Evolutionary conservation across 495 filamentous ascomycete genomes (phyloP), one percentile per base, ranked within the genome.

Genomic region (Rostrohypoxylon terebratum): DNA sequence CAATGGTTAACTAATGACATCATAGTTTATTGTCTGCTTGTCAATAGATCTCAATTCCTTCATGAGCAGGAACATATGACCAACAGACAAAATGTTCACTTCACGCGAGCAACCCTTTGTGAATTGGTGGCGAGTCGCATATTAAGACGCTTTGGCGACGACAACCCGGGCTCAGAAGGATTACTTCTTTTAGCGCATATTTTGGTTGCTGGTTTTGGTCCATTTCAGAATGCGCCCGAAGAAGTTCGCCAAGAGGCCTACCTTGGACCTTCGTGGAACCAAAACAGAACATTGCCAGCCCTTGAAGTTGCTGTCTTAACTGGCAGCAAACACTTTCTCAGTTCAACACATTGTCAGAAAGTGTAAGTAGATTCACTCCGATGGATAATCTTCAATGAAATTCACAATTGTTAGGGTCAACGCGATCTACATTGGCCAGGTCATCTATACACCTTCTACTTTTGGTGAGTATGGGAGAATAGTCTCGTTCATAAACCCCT

Each of bases 241-340:
- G 86, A 90, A 58, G 79, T 91, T 36, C 75, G 84, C 48, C 75
- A 78, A 25, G 79, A 89, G 63, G 85, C 85, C 25, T 79, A 76
- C 42, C 79, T 83, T 20, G 79, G 81, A 8, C 77, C 79, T 14
- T 75, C 80, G 4, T 88, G 85, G 84, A 78, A 79, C 1, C 82
- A 85, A 54, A 82, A 91, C 71, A 81, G 86, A 51, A 92, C 87
- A 48, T 78, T 91, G 23, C 90, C 89, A 0, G 88, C 89, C 9
- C 81, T 93, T 6, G 91, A 93, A 75, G 85, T 93, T 25, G 90
- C 90, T 14, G 91, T 92, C 61, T 82, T 93, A 23, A 89, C 87
- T 1, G 89, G 91, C 77, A 89, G 88, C 65, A 90, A 90, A 69
- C 74, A 83, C 42, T 91, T 93, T 61, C 80, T 92, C 21, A 88